Base-by-base conservation (phyloP, 1,139 yeast genomes). In the Martiniozyma asiatica region DNA sequence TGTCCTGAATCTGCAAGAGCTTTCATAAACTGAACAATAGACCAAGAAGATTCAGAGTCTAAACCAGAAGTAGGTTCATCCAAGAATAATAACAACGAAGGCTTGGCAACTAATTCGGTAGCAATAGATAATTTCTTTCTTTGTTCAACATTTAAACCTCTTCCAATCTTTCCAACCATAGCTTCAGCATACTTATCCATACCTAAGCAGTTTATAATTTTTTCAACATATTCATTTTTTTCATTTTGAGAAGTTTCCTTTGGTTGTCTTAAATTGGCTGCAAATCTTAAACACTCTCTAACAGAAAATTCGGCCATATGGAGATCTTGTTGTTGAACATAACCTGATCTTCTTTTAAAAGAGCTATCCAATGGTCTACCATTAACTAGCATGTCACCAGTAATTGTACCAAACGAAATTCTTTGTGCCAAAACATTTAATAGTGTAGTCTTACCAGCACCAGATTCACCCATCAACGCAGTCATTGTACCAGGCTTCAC, bases 401-500 rank as follows among this genome's bases (percentile, higher is more conserved):
- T 65, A 22, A 69, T 56, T 21, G 61, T 60, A 39, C 73, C 74
- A 43, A 58, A 56, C 30, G 63, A 65, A 32, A 64, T 51, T 49
- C 76, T 57, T 40, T 66, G 68, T 27, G 81, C 72, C 38, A 73
- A 54, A 31, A 68, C 64, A 42, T 73, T 71, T 44, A 74, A 58
- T 33, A 73, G 50, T 0, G 81, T 73, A 1, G 82, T 73, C 47
- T 74, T 74, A 50, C 82, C 82, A 26, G 80, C 79, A 45, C 82
- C 82, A 14, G 80, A 73, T 44, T 71, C 80, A 37, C 82, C 81
- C 80, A 73, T 73, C 30, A 73, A 51, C 3, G 75, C 75, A 29
- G 74, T 69, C 48, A 69, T 49, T 1, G 67, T 65, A 32, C 78
- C 78, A 3, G 78, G 76, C 33, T 59, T 56, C 44, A 70, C 68